A percentile compares a stretch with the other conserved stretches of the same genome.
Conservation (phyloP, 495 filamentous ascomycete species). For the Pseudomonodictys pantanalensis region DNA sequence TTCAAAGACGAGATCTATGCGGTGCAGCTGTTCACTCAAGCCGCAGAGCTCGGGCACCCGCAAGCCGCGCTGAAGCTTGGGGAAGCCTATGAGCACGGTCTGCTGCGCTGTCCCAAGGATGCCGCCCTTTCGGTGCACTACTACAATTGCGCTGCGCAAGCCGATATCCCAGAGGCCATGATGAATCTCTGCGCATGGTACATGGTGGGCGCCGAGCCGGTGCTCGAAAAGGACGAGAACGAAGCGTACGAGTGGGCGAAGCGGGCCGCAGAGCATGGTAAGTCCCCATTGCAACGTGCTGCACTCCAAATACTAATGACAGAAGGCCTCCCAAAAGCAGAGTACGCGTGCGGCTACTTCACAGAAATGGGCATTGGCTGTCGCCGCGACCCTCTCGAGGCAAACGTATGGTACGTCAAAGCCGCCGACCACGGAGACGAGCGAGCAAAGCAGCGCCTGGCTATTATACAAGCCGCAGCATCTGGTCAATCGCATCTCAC, state of each 20-base stretch:
- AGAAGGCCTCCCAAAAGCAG: conserved; percentile 81
- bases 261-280: conserved; percentile 80
- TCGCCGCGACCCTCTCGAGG: conserved; percentile 85
- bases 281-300: conserved; percentile 33
- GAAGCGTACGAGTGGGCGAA: conserved; percentile 97
- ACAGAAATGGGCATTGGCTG: conserved; percentile 98
- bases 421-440: conserved; percentile 91
- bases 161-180: conserved; percentile 85
- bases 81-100: conserved; percentile 95
- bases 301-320: conserved; percentile 1
- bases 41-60: conserved; percentile 84
- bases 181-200: conserved; percentile 99
- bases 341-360: conserved; percentile 96
- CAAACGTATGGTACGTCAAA: conserved; percentile 97
- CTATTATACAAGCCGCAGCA: conserved; percentile 80
- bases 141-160: conserved; percentile 87
- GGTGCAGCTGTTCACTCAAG: conserved; percentile 89
- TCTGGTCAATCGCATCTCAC: conserved; percentile 56
- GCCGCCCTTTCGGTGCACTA: conserved; percentile 95
- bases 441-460: conserved; percentile 78
- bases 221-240: conserved; percentile 89
- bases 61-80: conserved; percentile 84
- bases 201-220: conserved; percentile 88
- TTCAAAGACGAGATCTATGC: conserved; percentile 88
- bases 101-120: conserved; percentile 80